phyloP scores from a whole-genome alignment of 2,329 filamentous ascomycete species.

The Colletotrichum echinochloae region DNA sequence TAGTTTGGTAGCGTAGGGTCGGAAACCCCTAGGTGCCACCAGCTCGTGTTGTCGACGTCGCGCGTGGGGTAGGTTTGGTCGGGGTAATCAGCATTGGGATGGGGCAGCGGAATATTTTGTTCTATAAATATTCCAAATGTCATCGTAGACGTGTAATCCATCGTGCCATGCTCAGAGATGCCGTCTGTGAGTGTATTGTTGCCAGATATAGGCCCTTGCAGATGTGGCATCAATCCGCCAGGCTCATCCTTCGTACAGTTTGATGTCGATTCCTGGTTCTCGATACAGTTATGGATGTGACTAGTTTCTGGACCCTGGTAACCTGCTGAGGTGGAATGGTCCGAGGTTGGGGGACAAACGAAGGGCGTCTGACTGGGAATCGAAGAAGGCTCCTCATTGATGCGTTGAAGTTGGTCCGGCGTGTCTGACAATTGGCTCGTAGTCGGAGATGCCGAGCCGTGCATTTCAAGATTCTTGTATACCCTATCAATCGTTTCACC shows the following conservation, averaged over 20 bases:
- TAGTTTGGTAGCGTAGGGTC: not conserved
- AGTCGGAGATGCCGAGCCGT: not conserved
- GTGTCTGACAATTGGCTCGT: not conserved
- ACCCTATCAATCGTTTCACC: not conserved
- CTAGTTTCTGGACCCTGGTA: not conserved
- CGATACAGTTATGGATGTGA: not conserved
- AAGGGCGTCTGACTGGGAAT: not conserved
- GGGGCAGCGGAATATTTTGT: not conserved
- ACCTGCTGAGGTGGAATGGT: not conserved
- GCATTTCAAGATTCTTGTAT: not conserved
- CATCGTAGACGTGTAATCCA: not conserved
- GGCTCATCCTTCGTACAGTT: not conserved
- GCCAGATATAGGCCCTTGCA: not conserved
- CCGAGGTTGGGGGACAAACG: not conserved
- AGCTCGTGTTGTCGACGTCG: not conserved
- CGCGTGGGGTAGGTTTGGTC: not conserved
- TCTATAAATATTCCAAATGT: not conserved
- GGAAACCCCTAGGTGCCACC: not conserved
- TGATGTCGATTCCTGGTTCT: not conserved
- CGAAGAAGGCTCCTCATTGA: not conserved
- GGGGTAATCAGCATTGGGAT: not conserved
- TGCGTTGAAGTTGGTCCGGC: not conserved
- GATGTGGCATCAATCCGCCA: not conserved
- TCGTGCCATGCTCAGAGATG: not conserved
- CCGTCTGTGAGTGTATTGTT: not conserved